Base-by-base conservation (phyloP, 2,329 filamentous ascomycete species). In the Venturia oleaginea region DNA sequence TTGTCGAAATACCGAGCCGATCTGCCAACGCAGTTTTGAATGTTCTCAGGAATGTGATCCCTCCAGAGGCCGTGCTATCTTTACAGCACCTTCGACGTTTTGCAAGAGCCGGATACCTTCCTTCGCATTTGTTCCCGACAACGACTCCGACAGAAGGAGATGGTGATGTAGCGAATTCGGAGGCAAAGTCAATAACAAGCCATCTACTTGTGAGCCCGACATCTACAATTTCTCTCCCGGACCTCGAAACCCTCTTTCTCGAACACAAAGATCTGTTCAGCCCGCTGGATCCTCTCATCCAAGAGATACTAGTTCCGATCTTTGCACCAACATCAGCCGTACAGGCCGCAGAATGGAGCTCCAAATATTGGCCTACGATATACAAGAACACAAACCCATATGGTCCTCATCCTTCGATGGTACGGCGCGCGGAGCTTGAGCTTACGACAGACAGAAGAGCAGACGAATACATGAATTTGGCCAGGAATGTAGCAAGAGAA, bases 321-420 rank as follows among this genome's bases (percentile, higher is more conserved):
- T 78, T 91, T 55, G 83, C 90, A 30, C 91, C 91, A 1, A 91
- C 87, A 5, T 92, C 89, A 3, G 84, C 87, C 68, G 81, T 87
- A 46, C 89, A 93, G 74, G 89, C 91, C 10, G 84, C 83, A 32
- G 79, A 84, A 72, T 94, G 90, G 90, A 88, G 86, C 32, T 79
- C 83, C 40, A 82, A 87, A 69, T 93, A 91, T 74, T 95, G 91
- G 91, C 91, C 91, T 15, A 89, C 87, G 1, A 85, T 92, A 60
- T 95, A 94, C 77, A 88, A 90, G 68, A 92, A 92, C 78, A 92
- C 89, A 68, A 94, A 94, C 71, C 90, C 90, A 2, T 89, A 92
- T 66, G 91, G 91, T 4, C 90, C 91, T 22, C 91, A 95, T 72
- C 90, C 90, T 67, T 85, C 86, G 71, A 84, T 89, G 72, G 85